A percentile compares a stretch with the other conserved stretches of the same genome.
Conservation (phyloP, 2,329 filamentous ascomycete species). For the Pleochaeta shiraiana region DNA sequence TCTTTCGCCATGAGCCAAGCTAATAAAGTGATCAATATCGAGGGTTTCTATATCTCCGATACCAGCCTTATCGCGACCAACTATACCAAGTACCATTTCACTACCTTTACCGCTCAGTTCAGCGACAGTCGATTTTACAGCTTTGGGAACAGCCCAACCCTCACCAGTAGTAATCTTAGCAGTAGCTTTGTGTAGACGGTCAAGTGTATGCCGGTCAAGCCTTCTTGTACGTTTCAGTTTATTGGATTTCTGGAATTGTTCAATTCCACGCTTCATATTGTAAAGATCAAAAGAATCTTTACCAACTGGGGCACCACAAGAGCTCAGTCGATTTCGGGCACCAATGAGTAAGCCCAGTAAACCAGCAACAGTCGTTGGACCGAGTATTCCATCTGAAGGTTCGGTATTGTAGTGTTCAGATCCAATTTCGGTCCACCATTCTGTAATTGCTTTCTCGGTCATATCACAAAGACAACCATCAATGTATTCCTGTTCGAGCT, state of each 20-base stretch:
- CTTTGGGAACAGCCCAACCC: conserved; percentile 77
- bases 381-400: conserved; percentile 77
- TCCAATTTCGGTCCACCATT: conserved; percentile 95
- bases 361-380: conserved; percentile 76
- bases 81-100: conserved; percentile 90
- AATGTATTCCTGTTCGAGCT: conserved; percentile 69
- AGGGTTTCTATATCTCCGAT: conserved; percentile 85
- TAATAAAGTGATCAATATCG: conserved; percentile 67
- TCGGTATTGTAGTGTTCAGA: conserved; percentile 83
- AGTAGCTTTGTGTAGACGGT: conserved; percentile 60
- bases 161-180: conserved; percentile 79
- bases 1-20: conserved; percentile 57
- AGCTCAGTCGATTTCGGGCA: conserved; percentile 71
- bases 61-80: conserved; percentile 62
- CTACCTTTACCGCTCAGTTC: conserved; percentile 87
- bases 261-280: conserved; percentile 61
- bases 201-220: conserved; percentile 64
- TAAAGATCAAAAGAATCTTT: conserved; percentile 87
- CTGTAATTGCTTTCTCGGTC: conserved; percentile 70
- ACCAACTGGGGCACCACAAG: conserved; percentile 58
- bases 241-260: conserved; percentile 73
- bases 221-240: conserved; percentile 59
- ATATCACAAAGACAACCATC: conserved; percentile 86
- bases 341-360: conserved; percentile 76
- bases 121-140: conserved; percentile 86